A percentile compares a stretch with the other conserved stretches of the same genome.
Evolutionary conservation across 192 early-diverging fungal genomes (phyloP).

Genomic region (Entomortierella lignicola): DNA sequence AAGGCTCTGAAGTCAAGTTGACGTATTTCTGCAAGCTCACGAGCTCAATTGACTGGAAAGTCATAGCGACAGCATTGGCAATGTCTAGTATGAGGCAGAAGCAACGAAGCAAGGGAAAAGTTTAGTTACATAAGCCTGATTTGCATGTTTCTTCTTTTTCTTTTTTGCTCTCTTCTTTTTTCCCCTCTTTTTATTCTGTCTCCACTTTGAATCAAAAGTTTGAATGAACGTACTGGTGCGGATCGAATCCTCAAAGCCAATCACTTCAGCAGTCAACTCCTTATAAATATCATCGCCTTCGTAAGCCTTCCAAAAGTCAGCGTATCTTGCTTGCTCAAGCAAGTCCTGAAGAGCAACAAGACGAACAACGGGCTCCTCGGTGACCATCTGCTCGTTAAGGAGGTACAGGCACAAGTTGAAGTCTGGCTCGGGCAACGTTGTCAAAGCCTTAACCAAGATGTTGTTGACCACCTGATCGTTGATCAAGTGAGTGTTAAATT

Average conservation of each 20-base stretch:
- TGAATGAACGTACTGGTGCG: constrained; percentile 61
- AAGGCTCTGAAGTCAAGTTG: constrained; percentile 72
- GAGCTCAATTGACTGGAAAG: constrained; percentile 84
- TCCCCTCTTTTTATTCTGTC: no score
- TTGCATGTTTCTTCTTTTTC: neutral
- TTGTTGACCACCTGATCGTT: constrained; percentile 78
- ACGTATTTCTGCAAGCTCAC: constrained; percentile 71
- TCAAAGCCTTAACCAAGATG: constrained; percentile 86
- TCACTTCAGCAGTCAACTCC: constrained; percentile 70
- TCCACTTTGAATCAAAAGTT: neutral
- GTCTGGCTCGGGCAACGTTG: constrained; percentile 85
- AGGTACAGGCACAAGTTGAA: constrained; percentile 93
- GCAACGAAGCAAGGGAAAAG: neutral
- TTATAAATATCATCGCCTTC: constrained; percentile 66
- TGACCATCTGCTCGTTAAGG: constrained; percentile 78
- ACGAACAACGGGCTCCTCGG: constrained; percentile 63
- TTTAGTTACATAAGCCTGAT: no score
- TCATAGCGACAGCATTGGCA: constrained; percentile 75
- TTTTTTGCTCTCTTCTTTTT: no score
- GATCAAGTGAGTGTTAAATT: constrained; percentile 87
- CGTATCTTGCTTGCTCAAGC: constrained; percentile 82
- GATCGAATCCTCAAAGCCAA: constrained; percentile 79
- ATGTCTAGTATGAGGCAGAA: constrained; percentile 61
- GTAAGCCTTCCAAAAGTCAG: constrained; percentile 76
- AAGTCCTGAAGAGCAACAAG: constrained; percentile 80